These are phyloP conservation scores for Rhodotorula glutinis DNA, from an alignment of 1,284 basidiomycete genomes.

Conservation along the genomic window DNA sequence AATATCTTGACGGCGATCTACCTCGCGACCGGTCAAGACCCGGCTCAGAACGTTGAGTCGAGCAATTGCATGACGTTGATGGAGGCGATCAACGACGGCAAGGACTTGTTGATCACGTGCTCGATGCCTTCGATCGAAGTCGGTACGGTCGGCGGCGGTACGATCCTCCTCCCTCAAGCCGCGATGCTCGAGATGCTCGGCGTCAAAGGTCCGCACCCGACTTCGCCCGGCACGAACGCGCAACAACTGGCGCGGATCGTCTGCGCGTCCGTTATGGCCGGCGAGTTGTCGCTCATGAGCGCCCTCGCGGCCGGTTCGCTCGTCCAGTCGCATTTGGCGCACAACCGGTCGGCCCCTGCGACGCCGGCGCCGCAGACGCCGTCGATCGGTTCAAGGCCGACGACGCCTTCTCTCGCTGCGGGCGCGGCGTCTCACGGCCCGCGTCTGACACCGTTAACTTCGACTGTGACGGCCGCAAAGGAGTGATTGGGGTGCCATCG, in stretches of 20 bases:
- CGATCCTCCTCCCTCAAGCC: constrained; percentile 77
- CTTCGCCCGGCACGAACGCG: constrained; percentile 78
- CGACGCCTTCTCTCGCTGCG: constrained; percentile 1
- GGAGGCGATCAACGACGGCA: constrained; percentile 91
- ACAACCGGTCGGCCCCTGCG: constrained; percentile 54
- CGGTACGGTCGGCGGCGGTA: constrained; percentile 94
- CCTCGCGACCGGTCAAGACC: constrained; percentile 96
- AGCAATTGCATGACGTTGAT: constrained; percentile 98
- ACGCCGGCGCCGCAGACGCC: constrained; percentile 13
- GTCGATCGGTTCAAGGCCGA: neutral
- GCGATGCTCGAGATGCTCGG: constrained; percentile 92
- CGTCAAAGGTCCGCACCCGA: constrained; percentile 76
- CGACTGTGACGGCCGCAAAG: neutral
- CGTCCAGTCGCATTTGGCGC: constrained; percentile 51
- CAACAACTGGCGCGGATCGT: constrained; percentile 82
- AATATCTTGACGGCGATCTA: constrained; percentile 96
- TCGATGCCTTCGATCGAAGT: constrained; percentile 97
- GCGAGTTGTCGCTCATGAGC: constrained; percentile 75
- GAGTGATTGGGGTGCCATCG: neutral
- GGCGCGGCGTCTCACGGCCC: neutral
- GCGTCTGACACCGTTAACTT: constrained; percentile 5
- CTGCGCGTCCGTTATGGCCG: constrained; percentile 87
- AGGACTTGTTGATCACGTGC: constrained; percentile 86
- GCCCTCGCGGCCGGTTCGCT: constrained; percentile 75
- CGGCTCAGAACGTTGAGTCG: constrained; percentile 97